Evolutionary conservation across 1,284 basidiomycete species (phyloP).

Genomic region (Boletus hoseneyae): DNA sequence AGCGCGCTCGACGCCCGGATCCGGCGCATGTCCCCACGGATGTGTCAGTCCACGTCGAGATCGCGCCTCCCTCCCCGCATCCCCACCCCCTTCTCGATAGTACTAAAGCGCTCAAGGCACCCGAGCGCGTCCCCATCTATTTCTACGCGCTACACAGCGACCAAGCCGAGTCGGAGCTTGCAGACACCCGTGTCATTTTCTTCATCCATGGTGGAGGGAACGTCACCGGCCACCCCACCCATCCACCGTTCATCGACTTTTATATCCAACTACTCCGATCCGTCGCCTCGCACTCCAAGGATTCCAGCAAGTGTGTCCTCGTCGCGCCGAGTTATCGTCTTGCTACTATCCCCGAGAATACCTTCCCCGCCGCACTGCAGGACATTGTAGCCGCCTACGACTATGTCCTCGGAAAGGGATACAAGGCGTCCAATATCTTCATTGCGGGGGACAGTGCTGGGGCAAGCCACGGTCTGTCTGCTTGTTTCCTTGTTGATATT

Average conservation of each 20-base stretch:
- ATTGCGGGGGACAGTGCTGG: slow-evolving; percentile 29
- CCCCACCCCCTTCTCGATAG: slow-evolving; percentile 4
- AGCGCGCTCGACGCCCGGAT: slow-evolving; percentile 9
- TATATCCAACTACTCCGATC: too few relatives aligned
- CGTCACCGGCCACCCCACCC: too few relatives aligned
- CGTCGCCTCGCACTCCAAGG: too few relatives aligned
- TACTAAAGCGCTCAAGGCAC: slow-evolving; percentile 4
- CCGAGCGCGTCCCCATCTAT: slow-evolving; percentile 15
- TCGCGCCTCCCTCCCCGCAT: slow-evolving; percentile 3
- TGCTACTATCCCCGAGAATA: too few relatives aligned
- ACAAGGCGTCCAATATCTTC: slow-evolving; percentile 12
- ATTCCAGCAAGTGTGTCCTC: too few relatives aligned
- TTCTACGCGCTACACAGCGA: slow-evolving; percentile 7
- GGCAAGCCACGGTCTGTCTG: slow-evolving; percentile 16
- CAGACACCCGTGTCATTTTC: background rate
- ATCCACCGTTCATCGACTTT: too few relatives aligned
- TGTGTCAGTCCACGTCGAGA: slow-evolving; percentile 10
- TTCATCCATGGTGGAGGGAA: too few relatives aligned
- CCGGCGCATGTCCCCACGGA: slow-evolving; percentile 5
- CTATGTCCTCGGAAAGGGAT: too few relatives aligned
- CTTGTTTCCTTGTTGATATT: background rate
- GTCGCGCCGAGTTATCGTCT: too few relatives aligned
- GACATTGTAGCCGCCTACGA: too few relatives aligned
- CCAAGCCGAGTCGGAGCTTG: background rate
- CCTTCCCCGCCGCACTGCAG: too few relatives aligned